Percentiles rank a stretch among this genome's conserved stretches.
These are phyloP conservation scores for Blastobotrys malaysiensis DNA, from an alignment of 1,139 yeast genomes.

Conservation along the genomic window DNA sequence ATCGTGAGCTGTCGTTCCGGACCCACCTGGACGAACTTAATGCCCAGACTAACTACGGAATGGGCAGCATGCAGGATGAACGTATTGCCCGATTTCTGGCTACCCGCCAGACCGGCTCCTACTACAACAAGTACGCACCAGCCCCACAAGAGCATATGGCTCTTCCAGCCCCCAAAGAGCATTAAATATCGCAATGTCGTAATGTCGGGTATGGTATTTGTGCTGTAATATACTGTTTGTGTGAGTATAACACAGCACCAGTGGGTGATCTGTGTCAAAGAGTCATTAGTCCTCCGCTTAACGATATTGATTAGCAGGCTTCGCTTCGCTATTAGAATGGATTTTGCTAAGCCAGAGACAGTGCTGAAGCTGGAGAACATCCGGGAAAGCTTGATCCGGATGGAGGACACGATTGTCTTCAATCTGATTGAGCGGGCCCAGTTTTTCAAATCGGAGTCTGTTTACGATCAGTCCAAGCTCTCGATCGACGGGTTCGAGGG, in stretches of 20 bases:
- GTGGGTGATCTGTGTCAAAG: background rate
- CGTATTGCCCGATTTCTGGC: constrained; percentile 29
- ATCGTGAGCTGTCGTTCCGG: constrained; percentile 19
- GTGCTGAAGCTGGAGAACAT: constrained; percentile 78
- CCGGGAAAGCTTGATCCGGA: constrained; percentile 75
- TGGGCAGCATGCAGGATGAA: constrained; percentile 26
- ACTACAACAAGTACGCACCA: constrained; percentile 16
- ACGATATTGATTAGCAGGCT: background rate
- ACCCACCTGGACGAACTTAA: constrained; percentile 22
- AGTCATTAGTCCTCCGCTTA: background rate
- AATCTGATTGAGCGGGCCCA: constrained; percentile 90
- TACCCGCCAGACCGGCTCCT: constrained; percentile 26
- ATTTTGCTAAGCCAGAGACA: constrained; percentile 76
- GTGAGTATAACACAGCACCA: background rate
- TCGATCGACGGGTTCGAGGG: constrained; percentile 67
- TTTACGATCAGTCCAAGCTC: constrained; percentile 57
- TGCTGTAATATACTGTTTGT: background rate
- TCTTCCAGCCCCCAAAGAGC: constrained; percentile 2
- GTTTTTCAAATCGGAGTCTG: constrained; percentile 69
- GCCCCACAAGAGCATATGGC: background rate
- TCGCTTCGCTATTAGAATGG: constrained; percentile 45
- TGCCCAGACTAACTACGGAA: constrained; percentile 25
- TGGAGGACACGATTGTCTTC: constrained; percentile 96
- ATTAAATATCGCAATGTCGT: background rate
- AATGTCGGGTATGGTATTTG: background rate